Percentiles rank a stretch among this genome's conserved stretches.
phyloP scores from a whole-genome alignment of 768 basidiomycete species.

The Suillus variegatus region DNA sequence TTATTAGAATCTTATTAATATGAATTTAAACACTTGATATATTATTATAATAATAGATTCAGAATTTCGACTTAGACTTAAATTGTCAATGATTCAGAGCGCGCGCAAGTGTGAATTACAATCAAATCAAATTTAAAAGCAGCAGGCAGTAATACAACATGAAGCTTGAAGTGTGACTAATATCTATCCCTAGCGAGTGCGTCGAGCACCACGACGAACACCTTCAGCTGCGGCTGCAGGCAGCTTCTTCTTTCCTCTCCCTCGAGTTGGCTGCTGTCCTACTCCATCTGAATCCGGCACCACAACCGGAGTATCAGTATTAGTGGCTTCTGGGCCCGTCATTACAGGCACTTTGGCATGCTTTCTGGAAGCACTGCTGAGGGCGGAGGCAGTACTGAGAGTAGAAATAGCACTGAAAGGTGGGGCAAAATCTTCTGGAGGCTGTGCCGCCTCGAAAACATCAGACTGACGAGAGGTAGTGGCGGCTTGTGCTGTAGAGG shows the following conservation, averaged over 20 bases:
- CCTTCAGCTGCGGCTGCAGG: too few relatives aligned
- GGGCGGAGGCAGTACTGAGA: background rate
- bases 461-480: background rate
- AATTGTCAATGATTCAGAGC: too few relatives aligned
- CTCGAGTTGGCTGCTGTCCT: background rate
- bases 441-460: background rate
- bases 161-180: too few relatives aligned
- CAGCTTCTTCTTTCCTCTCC: background rate
- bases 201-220: too few relatives aligned
- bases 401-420: background rate
- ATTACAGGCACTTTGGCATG: background rate
- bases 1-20: too few relatives aligned
- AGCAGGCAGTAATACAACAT: too few relatives aligned
- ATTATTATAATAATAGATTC: too few relatives aligned
- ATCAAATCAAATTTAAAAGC: too few relatives aligned
- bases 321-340: background rate
- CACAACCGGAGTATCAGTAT: background rate
- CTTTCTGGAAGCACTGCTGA: background rate
- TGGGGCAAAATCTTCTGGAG: background rate
- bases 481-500: background rate
- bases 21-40: too few relatives aligned
- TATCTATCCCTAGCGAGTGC: too few relatives aligned
- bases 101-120: too few relatives aligned
- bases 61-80: too few relatives aligned
- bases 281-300: background rate